Conservation (phyloP, 768 basidiomycete species). For the Kwoniella heveanensis region DNA sequence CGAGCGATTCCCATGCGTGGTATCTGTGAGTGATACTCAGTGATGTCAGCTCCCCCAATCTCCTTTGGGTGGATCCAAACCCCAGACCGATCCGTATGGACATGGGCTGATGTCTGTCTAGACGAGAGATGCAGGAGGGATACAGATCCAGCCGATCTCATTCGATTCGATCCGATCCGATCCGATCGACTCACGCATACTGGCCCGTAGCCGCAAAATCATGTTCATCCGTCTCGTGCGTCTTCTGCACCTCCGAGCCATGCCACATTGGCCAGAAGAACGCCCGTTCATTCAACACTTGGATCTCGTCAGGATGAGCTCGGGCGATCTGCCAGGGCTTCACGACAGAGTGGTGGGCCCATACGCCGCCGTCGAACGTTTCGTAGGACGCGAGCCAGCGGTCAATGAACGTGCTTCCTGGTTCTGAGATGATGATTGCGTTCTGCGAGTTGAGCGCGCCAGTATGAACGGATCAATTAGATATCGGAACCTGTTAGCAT, state of each 20-base stretch:
- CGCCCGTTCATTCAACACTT: constrained; percentile 52
- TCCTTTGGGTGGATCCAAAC: too few species aligned
- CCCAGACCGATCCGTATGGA: too few species aligned
- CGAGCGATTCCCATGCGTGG: constrained; percentile 57
- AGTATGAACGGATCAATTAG: not conserved
- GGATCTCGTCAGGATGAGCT: constrained; percentile 49
- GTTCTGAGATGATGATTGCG: constrained; percentile 52
- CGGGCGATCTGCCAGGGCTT: constrained; percentile 56
- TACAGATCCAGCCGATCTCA: too few species aligned
- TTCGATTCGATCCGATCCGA: too few species aligned
- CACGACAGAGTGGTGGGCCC: constrained; percentile 53
- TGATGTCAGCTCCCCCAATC: not conserved
- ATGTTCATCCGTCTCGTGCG: constrained; percentile 47
- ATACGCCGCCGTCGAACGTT: constrained; percentile 45
- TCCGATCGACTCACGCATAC: constrained; percentile 45
- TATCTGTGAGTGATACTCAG: constrained; percentile 38
- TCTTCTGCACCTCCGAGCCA: constrained; percentile 50
- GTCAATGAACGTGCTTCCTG: constrained; percentile 51
- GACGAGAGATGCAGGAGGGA: too few species aligned
- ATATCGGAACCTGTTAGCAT: too few species aligned
- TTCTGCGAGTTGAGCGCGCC: constrained; percentile 32
- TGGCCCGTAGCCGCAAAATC: constrained; percentile 48
- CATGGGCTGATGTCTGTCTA: too few species aligned
- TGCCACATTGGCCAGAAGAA: constrained; percentile 58
- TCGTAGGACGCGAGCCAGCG: constrained; percentile 54